phyloP scores from a whole-genome alignment of 1,284 basidiomycete genomes.

The Ganoderma lucidum region DNA sequence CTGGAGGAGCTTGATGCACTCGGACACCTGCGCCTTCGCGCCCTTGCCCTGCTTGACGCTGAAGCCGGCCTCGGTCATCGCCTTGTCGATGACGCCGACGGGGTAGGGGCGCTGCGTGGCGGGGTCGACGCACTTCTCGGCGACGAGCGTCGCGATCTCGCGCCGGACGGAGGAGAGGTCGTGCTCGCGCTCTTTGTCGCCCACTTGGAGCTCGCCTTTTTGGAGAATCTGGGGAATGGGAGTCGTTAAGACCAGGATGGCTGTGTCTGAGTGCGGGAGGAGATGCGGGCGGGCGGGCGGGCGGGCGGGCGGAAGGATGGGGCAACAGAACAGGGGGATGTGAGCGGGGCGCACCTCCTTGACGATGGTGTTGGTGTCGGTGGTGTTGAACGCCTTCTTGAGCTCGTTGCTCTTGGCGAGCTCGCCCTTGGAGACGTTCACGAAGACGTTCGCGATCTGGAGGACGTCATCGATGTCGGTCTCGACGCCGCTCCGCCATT shows the following conservation, averaged over 20 bases:
- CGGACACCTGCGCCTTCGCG: constrained; percentile 93
- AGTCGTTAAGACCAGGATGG: neutral
- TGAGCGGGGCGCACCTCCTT: constrained; percentile 69
- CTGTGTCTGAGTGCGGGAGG: neutral
- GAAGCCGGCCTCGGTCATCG: constrained; percentile 94
- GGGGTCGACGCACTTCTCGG: constrained; percentile 96
- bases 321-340: neutral
- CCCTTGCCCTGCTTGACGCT: constrained; percentile 90
- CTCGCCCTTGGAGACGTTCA: constrained; percentile 97
- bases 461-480: constrained; percentile 95
- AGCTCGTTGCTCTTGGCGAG: constrained; percentile 91
- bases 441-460: constrained; percentile 96
- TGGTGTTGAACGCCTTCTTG: constrained; percentile 89
- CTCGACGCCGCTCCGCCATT: constrained; percentile 95
- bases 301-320: neutral
- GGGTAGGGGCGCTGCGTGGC: constrained; percentile 89
- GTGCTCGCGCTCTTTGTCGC: constrained; percentile 95
- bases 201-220: constrained; percentile 97
- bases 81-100: constrained; percentile 97
- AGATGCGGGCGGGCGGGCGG: neutral
- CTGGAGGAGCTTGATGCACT: constrained; percentile 89
- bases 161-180: constrained; percentile 86
- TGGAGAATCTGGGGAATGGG: constrained; percentile 76
- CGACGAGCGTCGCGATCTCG: constrained; percentile 94
- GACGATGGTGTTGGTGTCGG: constrained; percentile 77